Evolutionary conservation across 805 yeast genomes (phyloP).

Genomic region (Candida gorgasii): DNA sequence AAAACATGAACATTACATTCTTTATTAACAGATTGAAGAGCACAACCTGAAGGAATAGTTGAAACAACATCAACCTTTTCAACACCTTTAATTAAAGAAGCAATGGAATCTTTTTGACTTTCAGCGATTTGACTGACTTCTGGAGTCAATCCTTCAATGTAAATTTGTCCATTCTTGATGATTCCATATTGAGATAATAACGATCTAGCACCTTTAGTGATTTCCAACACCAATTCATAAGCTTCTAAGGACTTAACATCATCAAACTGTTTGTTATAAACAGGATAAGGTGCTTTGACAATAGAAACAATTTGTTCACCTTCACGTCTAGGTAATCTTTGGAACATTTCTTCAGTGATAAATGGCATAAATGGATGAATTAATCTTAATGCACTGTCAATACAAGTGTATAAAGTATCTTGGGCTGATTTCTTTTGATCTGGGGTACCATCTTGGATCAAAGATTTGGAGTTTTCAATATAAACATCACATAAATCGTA

Average conservation of each 20-base stretch:
- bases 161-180: slow-evolving; percentile 83
- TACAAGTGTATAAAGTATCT: slow-evolving; percentile 89
- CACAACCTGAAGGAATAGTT: slow-evolving; percentile 87
- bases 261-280: slow-evolving; percentile 56
- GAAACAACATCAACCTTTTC: slow-evolving; percentile 62
- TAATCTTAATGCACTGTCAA: slow-evolving; percentile 86
- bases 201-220: slow-evolving; percentile 90
- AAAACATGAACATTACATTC: slow-evolving; percentile 83
- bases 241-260: slow-evolving; percentile 67
- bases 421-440: slow-evolving; percentile 86
- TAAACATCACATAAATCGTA: slow-evolving; percentile 95
- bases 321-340: slow-evolving; percentile 87
- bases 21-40: slow-evolving; percentile 76
- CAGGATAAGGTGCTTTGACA: slow-evolving; percentile 79
- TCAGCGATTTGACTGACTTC: slow-evolving; percentile 52
- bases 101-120: slow-evolving; percentile 82
- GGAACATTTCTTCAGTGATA: slow-evolving; percentile 98
- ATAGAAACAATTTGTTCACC: slow-evolving; percentile 71
- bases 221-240: slow-evolving; percentile 80
- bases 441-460: slow-evolving; percentile 87
- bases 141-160: slow-evolving; percentile 64
- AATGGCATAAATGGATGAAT: slow-evolving; percentile 99
- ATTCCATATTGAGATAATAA: slow-evolving; percentile 87
- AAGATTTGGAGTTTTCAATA: slow-evolving; percentile 93
- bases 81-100: slow-evolving; percentile 89